Percentiles rank a stretch among this genome's conserved stretches.
Evolutionary conservation across 1,284 basidiomycete genomes (phyloP).

Genomic region (Rhodotorula sp.): DNA sequence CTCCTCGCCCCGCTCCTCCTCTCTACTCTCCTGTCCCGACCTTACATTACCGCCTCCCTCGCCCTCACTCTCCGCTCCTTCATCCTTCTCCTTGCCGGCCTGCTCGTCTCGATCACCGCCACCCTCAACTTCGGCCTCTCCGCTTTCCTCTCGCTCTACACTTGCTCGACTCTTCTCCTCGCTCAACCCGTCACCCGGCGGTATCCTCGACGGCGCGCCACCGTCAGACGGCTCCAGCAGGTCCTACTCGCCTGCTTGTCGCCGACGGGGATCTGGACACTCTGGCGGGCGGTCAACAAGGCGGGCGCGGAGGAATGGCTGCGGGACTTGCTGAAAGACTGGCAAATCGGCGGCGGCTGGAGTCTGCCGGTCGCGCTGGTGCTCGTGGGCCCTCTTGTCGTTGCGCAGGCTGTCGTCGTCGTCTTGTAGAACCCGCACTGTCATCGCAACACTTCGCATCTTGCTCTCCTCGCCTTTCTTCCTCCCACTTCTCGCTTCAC

Average conservation of each 20-base stretch:
- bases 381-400: constrained; percentile 46
- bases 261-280: constrained; percentile 15
- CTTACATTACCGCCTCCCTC: constrained; percentile 44
- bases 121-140: constrained; percentile 63
- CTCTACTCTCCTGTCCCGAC: constrained; percentile 5
- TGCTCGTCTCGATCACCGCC: constrained; percentile 75
- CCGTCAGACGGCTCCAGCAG: constrained; percentile 32
- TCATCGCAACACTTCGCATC: no score
- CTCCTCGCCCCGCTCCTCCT: constrained; percentile 42
- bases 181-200: not conserved
- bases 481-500: not conserved
- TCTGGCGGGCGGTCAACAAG: constrained; percentile 15
- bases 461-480: not conserved
- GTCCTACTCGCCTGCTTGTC: not conserved
- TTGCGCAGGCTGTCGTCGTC: constrained; percentile 18
- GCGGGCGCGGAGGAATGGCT: constrained; percentile 18
- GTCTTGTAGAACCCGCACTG: constrained; percentile 1
- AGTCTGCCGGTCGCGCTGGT: constrained; percentile 46
- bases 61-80: constrained; percentile 59
- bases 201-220: constrained; percentile 2
- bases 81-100: constrained; percentile 72
- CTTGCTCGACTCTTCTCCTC: constrained; percentile 29
- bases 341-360: constrained; percentile 48
- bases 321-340: constrained; percentile 43
- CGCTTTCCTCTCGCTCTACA: constrained; percentile 36